Evolutionary conservation across 441 rosid species (phyloP), one percentile per base, ranked within the genome.

Genomic region (Viola pubescens): DNA sequence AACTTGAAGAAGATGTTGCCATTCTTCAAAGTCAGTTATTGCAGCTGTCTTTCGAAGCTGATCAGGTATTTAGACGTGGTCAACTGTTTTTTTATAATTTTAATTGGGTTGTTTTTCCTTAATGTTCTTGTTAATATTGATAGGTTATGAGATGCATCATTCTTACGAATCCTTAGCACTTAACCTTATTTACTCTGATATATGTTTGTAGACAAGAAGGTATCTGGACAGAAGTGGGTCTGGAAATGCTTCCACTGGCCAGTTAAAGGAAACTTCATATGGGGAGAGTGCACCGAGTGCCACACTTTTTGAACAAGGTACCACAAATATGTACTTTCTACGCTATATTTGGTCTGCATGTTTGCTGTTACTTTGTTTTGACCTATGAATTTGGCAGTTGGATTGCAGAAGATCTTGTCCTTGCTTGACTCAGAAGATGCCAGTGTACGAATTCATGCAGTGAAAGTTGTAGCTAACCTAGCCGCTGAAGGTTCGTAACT

Each of bases 341-440:
- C 53, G 48, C 52, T 4, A 52, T 39, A 4, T 58, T 60, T 58
- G 10, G 37, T 66, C 47, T 53, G 5, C 37, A 37, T 38, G 52
- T 63, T 73, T 61, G 7, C 67, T 72, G 64, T 67, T 60, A 45
- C 47, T 65, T 58, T 34, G 54, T 26, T 59, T 37, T 73, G 48
- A 52, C 62, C 7, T 53, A 59, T 73, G 51, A 47, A 62, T 73
- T 60, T 69, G 73, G 61, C 82, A 94, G 99, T 88, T 81, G 99
- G 95, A 50, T 73, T 94, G 74, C 94, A 84, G 73, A 88, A 87
- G 82, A 82, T 90, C 58, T 79, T 94, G 79, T 83, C 82, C 39
- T 75, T 88, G 71, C 94, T 94, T 0, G 94, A 94, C 69, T 88
- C 97, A 14, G 97, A 94, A 59, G 99, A 94, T 77, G 83, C 96